Evolutionary conservation across 208 protist genomes (phyloP).

Genomic region (Crithidia bombi): DNA sequence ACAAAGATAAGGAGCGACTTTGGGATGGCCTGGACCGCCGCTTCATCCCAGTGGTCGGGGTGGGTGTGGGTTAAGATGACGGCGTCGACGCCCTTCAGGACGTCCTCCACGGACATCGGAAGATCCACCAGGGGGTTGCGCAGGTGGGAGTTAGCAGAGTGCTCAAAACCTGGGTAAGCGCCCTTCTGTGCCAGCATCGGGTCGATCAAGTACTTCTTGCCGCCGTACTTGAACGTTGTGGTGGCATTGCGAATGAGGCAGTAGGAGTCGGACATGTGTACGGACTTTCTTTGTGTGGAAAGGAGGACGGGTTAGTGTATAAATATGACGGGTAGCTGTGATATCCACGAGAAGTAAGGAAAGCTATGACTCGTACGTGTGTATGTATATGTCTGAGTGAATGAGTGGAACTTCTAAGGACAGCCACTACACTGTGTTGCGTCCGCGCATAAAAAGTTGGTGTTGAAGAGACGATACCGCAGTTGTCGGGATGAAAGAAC

Average conservation of each 20-base stretch:
- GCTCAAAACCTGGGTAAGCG: slow-evolving; percentile 28
- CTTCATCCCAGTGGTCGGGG: slow-evolving; percentile 29
- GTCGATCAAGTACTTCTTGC: slow-evolving; percentile 21
- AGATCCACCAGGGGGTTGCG: slow-evolving; percentile 33
- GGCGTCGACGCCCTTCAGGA: slow-evolving; percentile 21
- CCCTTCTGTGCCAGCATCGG: slow-evolving; percentile 25
- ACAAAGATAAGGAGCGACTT: slow-evolving; percentile 14
- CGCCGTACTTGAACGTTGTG: slow-evolving; percentile 6
- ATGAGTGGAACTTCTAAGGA: no score
- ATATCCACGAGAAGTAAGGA: not conserved
- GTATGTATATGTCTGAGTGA: not conserved
- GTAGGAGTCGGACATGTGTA: slow-evolving; percentile 11
- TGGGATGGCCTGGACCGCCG: slow-evolving; percentile 15
- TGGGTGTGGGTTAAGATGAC: slow-evolving; percentile 29
- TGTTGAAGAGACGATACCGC: no score
- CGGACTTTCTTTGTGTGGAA: not conserved
- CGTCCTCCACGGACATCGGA: slow-evolving; percentile 21
- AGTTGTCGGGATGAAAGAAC: no score
- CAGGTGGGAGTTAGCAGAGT: slow-evolving; percentile 26
- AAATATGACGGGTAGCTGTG: not conserved
- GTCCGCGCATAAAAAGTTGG: no score
- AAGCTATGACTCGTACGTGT: not conserved
- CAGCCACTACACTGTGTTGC: no score
- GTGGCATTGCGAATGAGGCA: slow-evolving; percentile 17
- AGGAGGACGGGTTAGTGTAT: not conserved